Percentiles rank a stretch among this genome's conserved stretches.
These are phyloP conservation scores for Zalerion maritima DNA, from an alignment of 495 filamentous ascomycete species.

Conservation along the genomic window DNA sequence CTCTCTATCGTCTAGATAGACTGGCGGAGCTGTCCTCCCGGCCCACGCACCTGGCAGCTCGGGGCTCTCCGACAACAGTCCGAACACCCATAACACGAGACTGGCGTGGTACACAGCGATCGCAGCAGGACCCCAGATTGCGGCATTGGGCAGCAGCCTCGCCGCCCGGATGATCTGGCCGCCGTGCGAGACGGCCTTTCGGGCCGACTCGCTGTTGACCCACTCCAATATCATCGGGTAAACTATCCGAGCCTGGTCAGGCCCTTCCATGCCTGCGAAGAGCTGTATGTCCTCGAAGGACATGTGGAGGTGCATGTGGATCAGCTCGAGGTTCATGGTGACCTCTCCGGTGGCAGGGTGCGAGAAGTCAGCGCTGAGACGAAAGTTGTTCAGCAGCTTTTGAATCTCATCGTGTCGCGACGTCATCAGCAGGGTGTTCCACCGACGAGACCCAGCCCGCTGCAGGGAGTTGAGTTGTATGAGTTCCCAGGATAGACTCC, in stretches of 20 bases:
- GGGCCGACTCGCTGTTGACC: slow-evolving; percentile 30
- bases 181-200: slow-evolving; percentile 43
- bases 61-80: slow-evolving; percentile 10
- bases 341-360: neutral
- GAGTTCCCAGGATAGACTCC: too few relatives aligned
- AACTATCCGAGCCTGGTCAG: slow-evolving; percentile 36
- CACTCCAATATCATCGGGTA: slow-evolving; percentile 30
- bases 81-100: slow-evolving; percentile 43
- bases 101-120: slow-evolving; percentile 43
- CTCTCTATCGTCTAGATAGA: too few relatives aligned
- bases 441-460: too few relatives aligned
- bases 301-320: slow-evolving; percentile 39
- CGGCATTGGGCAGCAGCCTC: slow-evolving; percentile 20
- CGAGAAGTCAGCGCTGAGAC: slow-evolving; percentile 3
- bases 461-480: slow-evolving; percentile 3
- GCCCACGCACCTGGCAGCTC: too few relatives aligned
- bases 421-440: too few relatives aligned
- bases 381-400: neutral
- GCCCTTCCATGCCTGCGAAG: slow-evolving; percentile 40
- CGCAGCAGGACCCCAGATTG: slow-evolving; percentile 36
- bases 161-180: slow-evolving; percentile 41
- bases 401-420: too few relatives aligned
- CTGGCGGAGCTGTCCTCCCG: too few relatives aligned
- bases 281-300: slow-evolving; percentile 44
- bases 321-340: slow-evolving; percentile 27